A percentile compares a stretch with the other conserved stretches of the same genome.
phyloP scores from a whole-genome alignment of 441 rosid genomes.

The Erodium moschatum region DNA sequence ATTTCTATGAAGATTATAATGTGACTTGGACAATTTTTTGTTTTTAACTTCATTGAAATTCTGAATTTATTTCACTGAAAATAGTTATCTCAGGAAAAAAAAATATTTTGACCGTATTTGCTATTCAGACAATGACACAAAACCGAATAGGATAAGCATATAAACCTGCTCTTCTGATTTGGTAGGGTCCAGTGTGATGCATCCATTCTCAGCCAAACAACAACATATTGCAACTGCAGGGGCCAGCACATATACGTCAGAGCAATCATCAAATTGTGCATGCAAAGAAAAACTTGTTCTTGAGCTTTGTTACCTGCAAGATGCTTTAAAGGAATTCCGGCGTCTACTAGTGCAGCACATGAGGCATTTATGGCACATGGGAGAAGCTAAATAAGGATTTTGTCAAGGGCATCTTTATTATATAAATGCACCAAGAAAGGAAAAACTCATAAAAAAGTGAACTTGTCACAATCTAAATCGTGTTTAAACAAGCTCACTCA shows the following conservation, averaged over 20 bases:
- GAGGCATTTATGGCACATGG: slow-evolving; percentile 90
- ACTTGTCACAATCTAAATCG: background rate
- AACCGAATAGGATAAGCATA: background rate
- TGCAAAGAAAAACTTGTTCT: slow-evolving; percentile 5
- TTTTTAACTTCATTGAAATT: too few relatives aligned
- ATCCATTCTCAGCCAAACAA: slow-evolving; percentile 54
- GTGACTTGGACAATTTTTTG: too few relatives aligned
- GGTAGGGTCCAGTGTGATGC: slow-evolving; percentile 63
- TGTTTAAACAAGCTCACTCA: background rate
- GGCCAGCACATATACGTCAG: slow-evolving; percentile 18
- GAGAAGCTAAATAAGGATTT: slow-evolving; percentile 47
- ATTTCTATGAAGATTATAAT: background rate
- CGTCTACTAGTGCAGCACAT: slow-evolving; percentile 90
- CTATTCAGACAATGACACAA: too few relatives aligned
- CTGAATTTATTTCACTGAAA: too few relatives aligned
- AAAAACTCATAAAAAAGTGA: background rate
- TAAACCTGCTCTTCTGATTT: slow-evolving; percentile 80
- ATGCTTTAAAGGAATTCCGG: slow-evolving; percentile 92
- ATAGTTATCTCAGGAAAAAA: too few relatives aligned
- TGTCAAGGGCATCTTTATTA: slow-evolving; percentile 35
- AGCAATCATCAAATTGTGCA: slow-evolving; percentile 6
- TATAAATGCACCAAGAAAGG: background rate
- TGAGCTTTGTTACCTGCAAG: slow-evolving; percentile 55
- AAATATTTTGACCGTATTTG: too few relatives aligned
- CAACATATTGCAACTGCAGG: slow-evolving; percentile 78